Percentiles rank a stretch among this genome's conserved stretches.
These are phyloP conservation scores for Lenzites betulinus DNA, from an alignment of 768 basidiomycete species.

Conservation along the genomic window DNA sequence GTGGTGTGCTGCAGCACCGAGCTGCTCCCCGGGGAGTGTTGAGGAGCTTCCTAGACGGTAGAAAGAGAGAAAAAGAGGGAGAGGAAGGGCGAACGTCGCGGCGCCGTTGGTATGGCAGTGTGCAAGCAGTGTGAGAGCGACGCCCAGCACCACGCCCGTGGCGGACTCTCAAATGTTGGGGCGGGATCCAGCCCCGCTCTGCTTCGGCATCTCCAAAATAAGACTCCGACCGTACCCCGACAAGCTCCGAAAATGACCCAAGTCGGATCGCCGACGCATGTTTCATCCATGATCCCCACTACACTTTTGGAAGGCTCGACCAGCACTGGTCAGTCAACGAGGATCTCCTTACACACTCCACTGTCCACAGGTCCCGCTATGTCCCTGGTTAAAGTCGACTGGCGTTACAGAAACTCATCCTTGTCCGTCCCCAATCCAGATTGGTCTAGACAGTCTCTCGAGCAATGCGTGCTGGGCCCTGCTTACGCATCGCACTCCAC, in stretches of 20 bases:
- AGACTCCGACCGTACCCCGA: not conserved
- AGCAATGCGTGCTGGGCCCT: too few relatives aligned
- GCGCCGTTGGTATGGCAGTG: conserved; percentile 25
- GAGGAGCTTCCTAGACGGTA: conserved; percentile 14
- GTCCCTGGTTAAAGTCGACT: too few relatives aligned
- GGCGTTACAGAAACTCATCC: too few relatives aligned
- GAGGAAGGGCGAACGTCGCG: conserved; percentile 15
- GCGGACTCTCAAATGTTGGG: not conserved
- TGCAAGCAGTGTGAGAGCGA: conserved; percentile 19
- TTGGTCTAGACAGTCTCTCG: too few relatives aligned
- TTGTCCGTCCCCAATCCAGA: too few relatives aligned
- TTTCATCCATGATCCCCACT: not conserved
- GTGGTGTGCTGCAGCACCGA: conserved; percentile 18
- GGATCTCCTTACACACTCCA: too few relatives aligned
- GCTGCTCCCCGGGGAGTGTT: conserved; percentile 10
- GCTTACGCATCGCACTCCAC: not conserved
- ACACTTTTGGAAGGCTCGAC: too few relatives aligned
- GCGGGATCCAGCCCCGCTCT: too few relatives aligned
- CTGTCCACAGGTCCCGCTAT: too few relatives aligned
- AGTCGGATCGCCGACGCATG: not conserved
- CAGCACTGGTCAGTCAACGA: too few relatives aligned
- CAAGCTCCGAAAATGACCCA: not conserved
- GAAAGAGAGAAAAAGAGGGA: conserved; percentile 21
- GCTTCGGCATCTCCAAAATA: too few relatives aligned
- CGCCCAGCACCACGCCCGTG: conserved; percentile 2